A percentile compares a stretch with the other conserved stretches of the same genome.
These are phyloP conservation scores for Sphaerosporella brunnea DNA, from an alignment of 495 filamentous ascomycete genomes.

Conservation along the genomic window DNA sequence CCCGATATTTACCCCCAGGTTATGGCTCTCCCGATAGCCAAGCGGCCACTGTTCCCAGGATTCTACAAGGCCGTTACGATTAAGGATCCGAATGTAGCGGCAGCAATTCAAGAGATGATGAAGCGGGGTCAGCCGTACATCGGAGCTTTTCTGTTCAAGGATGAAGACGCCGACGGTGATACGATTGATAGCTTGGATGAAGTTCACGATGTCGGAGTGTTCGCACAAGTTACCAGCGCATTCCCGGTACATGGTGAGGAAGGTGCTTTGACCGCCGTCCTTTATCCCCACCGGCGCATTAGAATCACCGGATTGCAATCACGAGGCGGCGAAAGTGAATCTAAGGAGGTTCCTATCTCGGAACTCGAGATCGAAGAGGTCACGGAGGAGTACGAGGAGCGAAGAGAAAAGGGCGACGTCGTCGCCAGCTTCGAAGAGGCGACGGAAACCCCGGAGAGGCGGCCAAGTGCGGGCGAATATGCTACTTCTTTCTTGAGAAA, in stretches of 20 bases:
- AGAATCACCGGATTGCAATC: constrained; percentile 60
- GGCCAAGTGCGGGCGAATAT: constrained; percentile 38
- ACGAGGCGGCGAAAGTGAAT: constrained; percentile 7
- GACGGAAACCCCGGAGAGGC: constrained; percentile 26
- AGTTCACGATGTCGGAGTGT: constrained; percentile 87
- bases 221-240: constrained; percentile 90
- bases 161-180: constrained; percentile 82
- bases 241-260: constrained; percentile 74
- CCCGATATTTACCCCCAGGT: constrained; percentile 96
- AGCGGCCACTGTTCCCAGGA: constrained; percentile 85
- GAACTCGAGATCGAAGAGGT: constrained; percentile 40
- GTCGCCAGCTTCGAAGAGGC: constrained; percentile 92
- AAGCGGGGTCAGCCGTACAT: constrained; percentile 97
- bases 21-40: constrained; percentile 95
- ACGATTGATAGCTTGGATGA: constrained; percentile 73
- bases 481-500: constrained; percentile 83
- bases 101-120: constrained; percentile 88
- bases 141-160: constrained; percentile 90
- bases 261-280: constrained; percentile 64
- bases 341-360: constrained; percentile 19
- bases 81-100: constrained; percentile 68
- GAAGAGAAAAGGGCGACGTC: constrained; percentile 73
- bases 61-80: constrained; percentile 99
- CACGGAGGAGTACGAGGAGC: constrained; percentile 31
- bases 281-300: constrained; percentile 92